phyloP scores from a whole-genome alignment of 192 early-diverging fungal species.

The Backusella australiensis region DNA sequence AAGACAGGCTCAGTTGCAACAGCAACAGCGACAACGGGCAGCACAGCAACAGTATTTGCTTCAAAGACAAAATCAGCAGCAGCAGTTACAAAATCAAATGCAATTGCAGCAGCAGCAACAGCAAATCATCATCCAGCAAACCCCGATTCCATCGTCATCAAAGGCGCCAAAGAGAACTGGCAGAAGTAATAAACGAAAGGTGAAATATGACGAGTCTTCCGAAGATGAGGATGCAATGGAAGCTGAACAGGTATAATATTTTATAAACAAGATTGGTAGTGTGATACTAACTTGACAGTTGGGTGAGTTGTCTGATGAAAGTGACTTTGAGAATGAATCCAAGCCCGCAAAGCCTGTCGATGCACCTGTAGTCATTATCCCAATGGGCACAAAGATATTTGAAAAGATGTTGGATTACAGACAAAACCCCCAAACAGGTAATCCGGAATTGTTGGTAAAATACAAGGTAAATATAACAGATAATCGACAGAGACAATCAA shows the following conservation, averaged over 20 bases:
- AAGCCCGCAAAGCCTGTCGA: not conserved
- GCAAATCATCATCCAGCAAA: not conserved
- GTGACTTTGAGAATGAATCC: conserved; percentile 24
- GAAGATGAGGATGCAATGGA: conserved; percentile 11
- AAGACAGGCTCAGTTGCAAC: not conserved
- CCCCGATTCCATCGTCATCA: not conserved
- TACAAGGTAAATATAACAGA: conserved; percentile 59
- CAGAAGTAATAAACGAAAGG: conserved; percentile 9
- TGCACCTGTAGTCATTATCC: conserved; percentile 44
- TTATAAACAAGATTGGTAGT: not conserved
- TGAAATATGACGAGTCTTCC: conserved; percentile 10
- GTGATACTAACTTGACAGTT: not conserved
- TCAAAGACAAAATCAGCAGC: not conserved
- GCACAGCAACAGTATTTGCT: not conserved
- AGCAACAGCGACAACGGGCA: not conserved
- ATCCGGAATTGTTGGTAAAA: conserved; percentile 73
- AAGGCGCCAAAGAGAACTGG: not conserved
- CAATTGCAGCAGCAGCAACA: not conserved
- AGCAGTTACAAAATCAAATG: not conserved
- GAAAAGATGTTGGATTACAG: conserved; percentile 54
- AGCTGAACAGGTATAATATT: not conserved
- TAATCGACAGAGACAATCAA: no score
- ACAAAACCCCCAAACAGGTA: conserved; percentile 37
- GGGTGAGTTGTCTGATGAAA: conserved; percentile 22
- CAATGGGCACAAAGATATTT: conserved; percentile 47